phyloP scores from a whole-genome alignment of 2,329 filamentous ascomycete genomes.

The Hypoxylon sp. region DNA sequence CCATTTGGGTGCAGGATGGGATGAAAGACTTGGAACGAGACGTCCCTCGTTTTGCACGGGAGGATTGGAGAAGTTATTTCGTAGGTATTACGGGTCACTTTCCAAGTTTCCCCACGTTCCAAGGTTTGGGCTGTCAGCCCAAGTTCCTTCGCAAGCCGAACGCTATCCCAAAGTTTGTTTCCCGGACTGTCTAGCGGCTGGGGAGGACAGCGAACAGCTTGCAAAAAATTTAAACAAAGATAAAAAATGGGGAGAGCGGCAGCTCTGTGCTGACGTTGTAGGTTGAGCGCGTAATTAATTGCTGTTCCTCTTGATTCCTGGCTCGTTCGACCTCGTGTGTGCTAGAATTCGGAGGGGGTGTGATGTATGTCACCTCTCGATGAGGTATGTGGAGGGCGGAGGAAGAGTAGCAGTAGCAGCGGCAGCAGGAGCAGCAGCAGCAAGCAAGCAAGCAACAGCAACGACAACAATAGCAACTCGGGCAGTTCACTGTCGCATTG shows the following conservation, averaged over 20 bases:
- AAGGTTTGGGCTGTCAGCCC: constrained; percentile 52
- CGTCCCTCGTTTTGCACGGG: constrained; percentile 26
- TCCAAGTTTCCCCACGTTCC: constrained; percentile 52
- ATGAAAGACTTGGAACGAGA: constrained; percentile 23
- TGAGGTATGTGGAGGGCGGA: constrained; percentile 20
- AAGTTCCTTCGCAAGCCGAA: constrained; percentile 49
- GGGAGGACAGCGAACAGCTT: constrained; percentile 30
- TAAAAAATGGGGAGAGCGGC: constrained; percentile 6
- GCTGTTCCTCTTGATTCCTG: constrained; percentile 23
- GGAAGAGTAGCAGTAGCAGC: constrained; percentile 20
- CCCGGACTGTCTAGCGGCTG: constrained; percentile 33
- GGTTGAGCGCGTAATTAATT: constrained; percentile 28
- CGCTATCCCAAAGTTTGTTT: constrained; percentile 43
- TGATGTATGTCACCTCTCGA: constrained; percentile 39
- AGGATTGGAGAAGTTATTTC: constrained; percentile 48
- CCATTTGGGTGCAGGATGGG: constrained; percentile 51
- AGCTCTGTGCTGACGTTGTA: constrained; percentile 18
- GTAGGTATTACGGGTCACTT: constrained; percentile 50
- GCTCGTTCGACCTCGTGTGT: constrained; percentile 41
- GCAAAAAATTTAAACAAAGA: constrained; percentile 26
- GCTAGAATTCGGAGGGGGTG: constrained; percentile 29
- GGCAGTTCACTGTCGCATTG: constrained; percentile 47
- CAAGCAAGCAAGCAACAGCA: constrained; percentile 13
- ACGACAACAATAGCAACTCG: constrained; percentile 42
- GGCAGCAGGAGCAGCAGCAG: constrained; percentile 9